Conservation (phyloP, 495 filamentous ascomycete species). For the Tuber microsphaerosporum region DNA sequence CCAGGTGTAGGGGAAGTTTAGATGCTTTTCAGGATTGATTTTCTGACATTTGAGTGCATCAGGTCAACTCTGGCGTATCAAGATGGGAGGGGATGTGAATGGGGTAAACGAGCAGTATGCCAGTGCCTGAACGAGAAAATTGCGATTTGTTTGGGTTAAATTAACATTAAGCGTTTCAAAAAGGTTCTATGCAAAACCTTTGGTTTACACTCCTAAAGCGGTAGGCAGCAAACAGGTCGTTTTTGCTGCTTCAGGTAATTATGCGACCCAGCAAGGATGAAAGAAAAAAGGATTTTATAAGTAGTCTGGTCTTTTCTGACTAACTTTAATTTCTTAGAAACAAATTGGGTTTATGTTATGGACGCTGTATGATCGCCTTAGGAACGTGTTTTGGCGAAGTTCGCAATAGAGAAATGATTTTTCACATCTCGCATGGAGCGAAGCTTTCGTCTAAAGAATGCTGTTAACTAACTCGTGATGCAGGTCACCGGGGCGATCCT, state of each 20-base stretch:
- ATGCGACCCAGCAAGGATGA: background rate
- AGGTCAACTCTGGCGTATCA: conserved; percentile 29
- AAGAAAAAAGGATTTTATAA: conserved; percentile 19
- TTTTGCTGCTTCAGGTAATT: conserved; percentile 44
- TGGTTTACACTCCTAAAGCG: conserved; percentile 44
- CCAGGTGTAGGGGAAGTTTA: background rate
- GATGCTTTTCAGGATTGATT: conserved; percentile 38
- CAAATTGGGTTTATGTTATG: conserved; percentile 40
- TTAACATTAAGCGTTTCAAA: conserved; percentile 7
- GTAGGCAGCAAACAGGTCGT: conserved; percentile 43
- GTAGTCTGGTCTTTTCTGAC: conserved; percentile 14
- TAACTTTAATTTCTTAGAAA: conserved; percentile 22
- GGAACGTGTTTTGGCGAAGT: background rate
- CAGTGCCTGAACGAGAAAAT: background rate
- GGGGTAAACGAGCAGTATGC: conserved; percentile 19
- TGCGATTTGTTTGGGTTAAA: background rate
- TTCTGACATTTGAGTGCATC: conserved; percentile 3
- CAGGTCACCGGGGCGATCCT: conserved; percentile 40
- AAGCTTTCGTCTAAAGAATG: background rate
- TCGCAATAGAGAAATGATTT: background rate
- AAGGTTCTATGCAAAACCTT: conserved; percentile 45
- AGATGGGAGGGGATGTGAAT: conserved; percentile 20
- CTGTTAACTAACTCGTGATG: conserved; percentile 7
- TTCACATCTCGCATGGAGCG: background rate
- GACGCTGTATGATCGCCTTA: conserved; percentile 34